Percentiles rank a stretch among this genome's conserved stretches.
Conservation (phyloP, 208 protist genomes). For the Crithidia sp. region DNA sequence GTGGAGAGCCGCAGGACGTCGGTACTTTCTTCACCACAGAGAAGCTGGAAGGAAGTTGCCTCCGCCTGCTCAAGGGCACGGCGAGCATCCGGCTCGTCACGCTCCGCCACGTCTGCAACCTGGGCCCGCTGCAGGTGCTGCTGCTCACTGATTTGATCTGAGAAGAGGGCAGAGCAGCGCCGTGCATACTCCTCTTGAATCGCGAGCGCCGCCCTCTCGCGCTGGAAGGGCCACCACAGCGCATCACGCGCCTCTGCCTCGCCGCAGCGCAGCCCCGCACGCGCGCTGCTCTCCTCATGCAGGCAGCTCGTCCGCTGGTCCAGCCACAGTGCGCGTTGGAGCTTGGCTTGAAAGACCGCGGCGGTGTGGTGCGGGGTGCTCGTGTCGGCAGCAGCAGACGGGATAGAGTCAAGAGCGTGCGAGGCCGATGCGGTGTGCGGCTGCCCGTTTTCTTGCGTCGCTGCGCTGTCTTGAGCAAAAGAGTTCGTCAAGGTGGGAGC, state of each 20-base stretch:
- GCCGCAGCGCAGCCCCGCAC: slow-evolving; percentile 20
- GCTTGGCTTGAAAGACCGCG: slow-evolving; percentile 25
- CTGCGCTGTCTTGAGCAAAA: background rate
- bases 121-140: background rate
- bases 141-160: background rate
- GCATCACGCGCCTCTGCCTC: slow-evolving; percentile 27
- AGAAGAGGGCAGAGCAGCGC: background rate
- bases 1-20: slow-evolving; percentile 1
- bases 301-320: slow-evolving; percentile 17
- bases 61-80: slow-evolving; percentile 9
- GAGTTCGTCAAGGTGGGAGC: background rate
- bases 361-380: background rate
- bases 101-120: background rate
- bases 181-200: slow-evolving; percentile 14
- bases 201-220: background rate
- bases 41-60: background rate
- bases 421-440: no score
- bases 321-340: slow-evolving; percentile 28
- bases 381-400: background rate
- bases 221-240: slow-evolving; percentile 29
- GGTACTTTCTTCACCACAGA: slow-evolving; percentile 10
- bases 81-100: slow-evolving; percentile 13
- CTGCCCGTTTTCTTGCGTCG: background rate
- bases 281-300: slow-evolving; percentile 10
- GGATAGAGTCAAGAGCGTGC: no score